Percentiles rank a stretch among this genome's conserved stretches.
Conservation (phyloP, 2,329 filamentous ascomycete species). For the Thelonectria olida region DNA sequence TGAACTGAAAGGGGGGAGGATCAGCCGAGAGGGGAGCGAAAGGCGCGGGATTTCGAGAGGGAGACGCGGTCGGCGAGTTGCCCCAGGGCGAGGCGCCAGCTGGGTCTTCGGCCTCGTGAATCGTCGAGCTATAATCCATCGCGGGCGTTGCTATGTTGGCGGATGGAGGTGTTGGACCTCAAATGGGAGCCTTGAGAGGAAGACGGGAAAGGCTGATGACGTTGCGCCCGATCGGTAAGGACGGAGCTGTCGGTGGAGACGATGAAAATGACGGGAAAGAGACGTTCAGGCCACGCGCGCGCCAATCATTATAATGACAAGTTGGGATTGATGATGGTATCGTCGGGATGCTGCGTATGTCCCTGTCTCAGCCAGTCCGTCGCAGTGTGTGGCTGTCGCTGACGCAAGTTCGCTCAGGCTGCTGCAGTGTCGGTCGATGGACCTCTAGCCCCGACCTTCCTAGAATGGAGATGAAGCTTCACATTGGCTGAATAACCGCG, state of each 20-base stretch:
- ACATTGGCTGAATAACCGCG: slow-evolving; percentile 35
- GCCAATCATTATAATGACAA: slow-evolving; percentile 19
- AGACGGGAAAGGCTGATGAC: slow-evolving; percentile 30
- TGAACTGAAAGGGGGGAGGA: slow-evolving; percentile 55
- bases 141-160: slow-evolving; percentile 27
- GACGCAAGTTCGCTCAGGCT: slow-evolving; percentile 41
- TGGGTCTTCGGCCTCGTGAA: slow-evolving; percentile 63
- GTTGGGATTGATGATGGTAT: slow-evolving; percentile 10
- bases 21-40: slow-evolving; percentile 55
- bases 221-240: slow-evolving; percentile 32
- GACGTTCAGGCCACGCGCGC: slow-evolving; percentile 14
- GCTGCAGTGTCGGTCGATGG: slow-evolving; percentile 25
- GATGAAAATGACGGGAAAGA: slow-evolving; percentile 17
- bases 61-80: slow-evolving; percentile 61
- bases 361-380: slow-evolving; percentile 10
- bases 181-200: slow-evolving; percentile 19
- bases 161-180: slow-evolving; percentile 22
- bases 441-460: slow-evolving; percentile 8
- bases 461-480: slow-evolving; percentile 11
- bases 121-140: slow-evolving; percentile 69
- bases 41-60: slow-evolving; percentile 54
- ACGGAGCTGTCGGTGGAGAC: slow-evolving; percentile 25
- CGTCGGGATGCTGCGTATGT: slow-evolving; percentile 4
- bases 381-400: slow-evolving; percentile 31
- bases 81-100: slow-evolving; percentile 66